A percentile compares a stretch with the other conserved stretches of the same genome.
Conservation (phyloP, 352 stramenopile species). For the Salisapilia sapeloensis region DNA sequence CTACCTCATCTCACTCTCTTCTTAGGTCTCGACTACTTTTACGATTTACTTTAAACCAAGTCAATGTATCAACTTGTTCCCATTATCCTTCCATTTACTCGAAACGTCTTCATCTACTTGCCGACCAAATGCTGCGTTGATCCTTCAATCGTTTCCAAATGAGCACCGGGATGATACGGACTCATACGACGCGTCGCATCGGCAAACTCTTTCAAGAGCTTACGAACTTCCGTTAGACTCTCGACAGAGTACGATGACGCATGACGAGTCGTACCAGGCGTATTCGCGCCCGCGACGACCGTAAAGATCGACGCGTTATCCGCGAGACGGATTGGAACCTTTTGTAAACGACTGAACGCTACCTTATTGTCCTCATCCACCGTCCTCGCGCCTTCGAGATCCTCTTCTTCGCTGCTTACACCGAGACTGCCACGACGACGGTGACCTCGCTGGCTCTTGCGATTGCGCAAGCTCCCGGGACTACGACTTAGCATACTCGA, state of each 20-base stretch:
- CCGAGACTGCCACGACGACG: too few relatives aligned
- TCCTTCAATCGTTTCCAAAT: too few relatives aligned
- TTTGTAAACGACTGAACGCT: slow-evolving; percentile 54
- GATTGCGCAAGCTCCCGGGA: too few relatives aligned
- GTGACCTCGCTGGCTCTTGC: too few relatives aligned
- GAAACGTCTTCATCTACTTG: too few relatives aligned
- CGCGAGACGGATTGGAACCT: slow-evolving; percentile 45
- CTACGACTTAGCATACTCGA: too few relatives aligned
- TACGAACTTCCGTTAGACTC: slow-evolving; percentile 42
- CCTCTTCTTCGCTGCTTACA: slow-evolving; percentile 17
- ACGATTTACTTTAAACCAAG: slow-evolving; percentile 34
- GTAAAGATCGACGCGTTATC: slow-evolving; percentile 54
- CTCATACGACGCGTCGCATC: slow-evolving; percentile 3
- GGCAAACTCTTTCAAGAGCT: slow-evolving; percentile 55
- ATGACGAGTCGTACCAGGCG: slow-evolving; percentile 42
- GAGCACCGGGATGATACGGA: too few relatives aligned
- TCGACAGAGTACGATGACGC: slow-evolving; percentile 44
- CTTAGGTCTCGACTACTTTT: slow-evolving; percentile 64
- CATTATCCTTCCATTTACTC: too few relatives aligned
- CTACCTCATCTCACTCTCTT: slow-evolving; percentile 2
- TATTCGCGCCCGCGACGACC: slow-evolving; percentile 42
- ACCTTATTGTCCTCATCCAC: slow-evolving; percentile 71
- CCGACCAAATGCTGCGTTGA: too few relatives aligned
- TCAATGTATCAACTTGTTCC: too few relatives aligned
- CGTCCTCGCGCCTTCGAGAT: slow-evolving; percentile 14